A percentile compares a stretch with the other conserved stretches of the same genome.
These are phyloP conservation scores for Penstemon eatonii DNA, from an alignment of 257 asterid genomes.

Conservation along the genomic window DNA sequence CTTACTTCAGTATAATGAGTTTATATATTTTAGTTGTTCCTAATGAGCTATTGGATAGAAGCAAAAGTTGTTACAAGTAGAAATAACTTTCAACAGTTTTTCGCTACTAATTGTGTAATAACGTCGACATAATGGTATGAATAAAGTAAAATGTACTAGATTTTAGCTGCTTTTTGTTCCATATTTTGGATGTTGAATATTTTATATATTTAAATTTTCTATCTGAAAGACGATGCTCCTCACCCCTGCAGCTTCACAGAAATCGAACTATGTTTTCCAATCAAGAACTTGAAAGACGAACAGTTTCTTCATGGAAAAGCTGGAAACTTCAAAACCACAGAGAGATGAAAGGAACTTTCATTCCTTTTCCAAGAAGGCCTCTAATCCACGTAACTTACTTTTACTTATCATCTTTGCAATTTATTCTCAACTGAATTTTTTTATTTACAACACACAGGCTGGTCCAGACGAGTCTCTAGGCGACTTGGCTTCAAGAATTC, in stretches of 20 bases:
- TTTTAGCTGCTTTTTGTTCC: background rate
- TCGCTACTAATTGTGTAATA: background rate
- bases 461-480: constrained; percentile 70
- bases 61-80: no score
- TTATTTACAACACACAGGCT: constrained; percentile 43
- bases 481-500: constrained; percentile 50
- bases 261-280: constrained; percentile 41
- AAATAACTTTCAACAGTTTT: background rate
- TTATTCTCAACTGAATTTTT: background rate
- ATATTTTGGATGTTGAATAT: background rate
- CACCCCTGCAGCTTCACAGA: constrained; percentile 52
- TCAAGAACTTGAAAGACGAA: constrained; percentile 47
- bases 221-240: background rate
- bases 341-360: constrained; percentile 29
- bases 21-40: background rate
- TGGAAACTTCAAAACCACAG: constrained; percentile 44
- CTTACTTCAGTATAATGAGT: no score
- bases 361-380: constrained; percentile 45
- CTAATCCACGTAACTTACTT: constrained; percentile 54
- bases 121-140: background rate
- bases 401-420: background rate
- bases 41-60: background rate
- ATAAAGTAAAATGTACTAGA: no score
- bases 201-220: background rate
- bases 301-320: constrained; percentile 66